Evolutionary conservation across 1,284 basidiomycete genomes (phyloP).

Genomic region (Salmacisia buchloeana): DNA sequence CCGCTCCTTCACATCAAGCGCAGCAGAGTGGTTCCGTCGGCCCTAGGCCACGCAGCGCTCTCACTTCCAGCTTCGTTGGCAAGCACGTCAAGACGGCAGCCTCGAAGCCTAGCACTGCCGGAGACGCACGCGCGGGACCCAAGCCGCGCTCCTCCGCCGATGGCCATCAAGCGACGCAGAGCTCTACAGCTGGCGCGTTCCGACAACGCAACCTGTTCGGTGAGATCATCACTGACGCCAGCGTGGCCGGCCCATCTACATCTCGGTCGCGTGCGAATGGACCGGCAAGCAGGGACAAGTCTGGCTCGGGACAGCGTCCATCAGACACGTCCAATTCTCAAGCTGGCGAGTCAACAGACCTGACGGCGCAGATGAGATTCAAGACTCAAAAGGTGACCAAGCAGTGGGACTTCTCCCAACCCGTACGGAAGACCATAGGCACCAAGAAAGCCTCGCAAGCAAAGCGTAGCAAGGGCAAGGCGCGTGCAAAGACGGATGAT

Average conservation of each 20-base stretch:
- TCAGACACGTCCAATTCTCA: not conserved
- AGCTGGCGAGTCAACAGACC: not conserved
- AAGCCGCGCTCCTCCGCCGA: too few relatives aligned
- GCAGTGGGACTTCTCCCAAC: constrained; percentile 7
- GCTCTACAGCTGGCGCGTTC: too few relatives aligned
- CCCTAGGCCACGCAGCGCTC: not conserved
- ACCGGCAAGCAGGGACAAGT: not conserved
- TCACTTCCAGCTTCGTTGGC: too few relatives aligned
- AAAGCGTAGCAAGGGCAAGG: not conserved
- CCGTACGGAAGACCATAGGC: not conserved
- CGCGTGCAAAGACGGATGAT: not conserved
- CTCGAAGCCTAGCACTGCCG: too few relatives aligned
- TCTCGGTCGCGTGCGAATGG: not conserved
- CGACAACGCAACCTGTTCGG: too few relatives aligned
- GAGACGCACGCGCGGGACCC: too few relatives aligned
- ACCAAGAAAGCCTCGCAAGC: not conserved
- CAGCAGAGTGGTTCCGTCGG: too few relatives aligned
- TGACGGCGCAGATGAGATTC: constrained; percentile 7
- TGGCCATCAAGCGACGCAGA: too few relatives aligned
- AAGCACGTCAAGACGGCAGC: too few relatives aligned
- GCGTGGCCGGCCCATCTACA: not conserved
- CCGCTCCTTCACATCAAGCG: not conserved
- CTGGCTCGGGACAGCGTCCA: not conserved
- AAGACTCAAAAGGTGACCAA: constrained; percentile 3
- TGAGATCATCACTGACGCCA: too few relatives aligned